Conservation (phyloP, 2,329 filamentous ascomycete species). For the Penicillium occitanis region DNA sequence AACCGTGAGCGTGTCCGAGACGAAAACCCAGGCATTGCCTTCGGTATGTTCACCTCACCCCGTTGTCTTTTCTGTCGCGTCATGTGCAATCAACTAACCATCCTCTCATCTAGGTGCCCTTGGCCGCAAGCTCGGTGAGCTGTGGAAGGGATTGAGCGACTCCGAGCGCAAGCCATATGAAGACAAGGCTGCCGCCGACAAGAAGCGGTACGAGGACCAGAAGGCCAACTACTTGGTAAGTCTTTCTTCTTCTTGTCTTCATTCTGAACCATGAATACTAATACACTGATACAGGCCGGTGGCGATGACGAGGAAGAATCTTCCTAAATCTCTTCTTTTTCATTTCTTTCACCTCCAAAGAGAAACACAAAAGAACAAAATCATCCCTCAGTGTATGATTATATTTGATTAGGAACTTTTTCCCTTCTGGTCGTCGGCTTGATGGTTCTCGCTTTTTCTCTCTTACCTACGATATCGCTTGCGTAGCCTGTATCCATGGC, state of each 20-base stretch:
- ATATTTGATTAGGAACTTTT: slow-evolving; percentile 13
- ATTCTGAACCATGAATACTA: neutral
- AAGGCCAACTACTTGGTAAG: slow-evolving; percentile 90
- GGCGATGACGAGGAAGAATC: slow-evolving; percentile 21
- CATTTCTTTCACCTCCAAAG: neutral
- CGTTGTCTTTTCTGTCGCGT: neutral
- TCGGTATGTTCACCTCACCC: slow-evolving; percentile 60
- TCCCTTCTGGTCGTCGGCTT: slow-evolving; percentile 8
- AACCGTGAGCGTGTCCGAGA: slow-evolving; percentile 97
- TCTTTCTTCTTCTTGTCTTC: neutral
- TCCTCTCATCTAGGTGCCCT: slow-evolving; percentile 68
- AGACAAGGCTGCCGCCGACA: slow-evolving; percentile 92
- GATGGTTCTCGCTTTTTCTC: slow-evolving; percentile 5
- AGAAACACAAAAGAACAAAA: slow-evolving; percentile 10
- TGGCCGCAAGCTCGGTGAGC: slow-evolving; percentile 95
- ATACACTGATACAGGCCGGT: slow-evolving; percentile 3
- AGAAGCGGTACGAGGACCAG: slow-evolving; percentile 99
- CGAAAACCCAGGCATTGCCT: slow-evolving; percentile 96
- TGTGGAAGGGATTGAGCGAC: slow-evolving; percentile 95
- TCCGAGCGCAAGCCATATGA: slow-evolving; percentile 93
- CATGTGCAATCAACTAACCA: neutral
- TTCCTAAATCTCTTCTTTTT: slow-evolving; percentile 13
- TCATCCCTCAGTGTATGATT: slow-evolving; percentile 19
- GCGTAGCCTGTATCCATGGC: neutral
- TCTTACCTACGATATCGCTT: slow-evolving; percentile 13